A percentile compares a stretch with the other conserved stretches of the same genome.
phyloP scores from a whole-genome alignment of 805 yeast species.

The Wickerhamomyces bovis region DNA sequence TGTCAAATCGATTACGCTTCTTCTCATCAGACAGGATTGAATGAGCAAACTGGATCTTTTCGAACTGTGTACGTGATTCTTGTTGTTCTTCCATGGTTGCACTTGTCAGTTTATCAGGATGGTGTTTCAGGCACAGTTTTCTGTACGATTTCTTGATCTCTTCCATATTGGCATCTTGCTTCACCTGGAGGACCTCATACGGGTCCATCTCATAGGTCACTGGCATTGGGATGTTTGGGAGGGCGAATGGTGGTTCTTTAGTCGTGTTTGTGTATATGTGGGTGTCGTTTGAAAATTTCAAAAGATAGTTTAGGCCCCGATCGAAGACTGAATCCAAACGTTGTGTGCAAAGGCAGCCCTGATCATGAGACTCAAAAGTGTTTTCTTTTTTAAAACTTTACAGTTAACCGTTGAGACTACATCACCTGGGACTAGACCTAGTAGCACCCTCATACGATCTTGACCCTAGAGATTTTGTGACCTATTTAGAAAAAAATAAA shows the following conservation, averaged over 20 bases:
- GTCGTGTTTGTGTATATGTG: background rate
- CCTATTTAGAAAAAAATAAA: background rate
- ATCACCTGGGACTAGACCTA: too few species aligned
- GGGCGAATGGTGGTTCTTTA: background rate
- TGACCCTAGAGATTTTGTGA: background rate
- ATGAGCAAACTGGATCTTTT: slow-evolving; percentile 70
- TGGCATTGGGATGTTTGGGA: background rate
- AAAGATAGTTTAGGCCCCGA: too few species aligned
- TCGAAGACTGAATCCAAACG: too few species aligned
- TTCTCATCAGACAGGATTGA: slow-evolving; percentile 54
- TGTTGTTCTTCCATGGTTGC: slow-evolving; percentile 27
- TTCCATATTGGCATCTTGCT: slow-evolving; percentile 35
- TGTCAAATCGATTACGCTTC: slow-evolving; percentile 54
- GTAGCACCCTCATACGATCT: too few species aligned
- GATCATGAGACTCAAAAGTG: too few species aligned
- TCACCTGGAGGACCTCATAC: slow-evolving; percentile 45
- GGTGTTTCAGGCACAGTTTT: slow-evolving; percentile 53
- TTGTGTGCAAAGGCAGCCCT: too few species aligned
- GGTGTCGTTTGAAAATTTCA: background rate
- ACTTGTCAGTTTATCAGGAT: slow-evolving; percentile 62
- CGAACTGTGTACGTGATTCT: slow-evolving; percentile 41
- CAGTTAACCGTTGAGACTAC: too few species aligned
- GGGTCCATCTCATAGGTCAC: slow-evolving; percentile 45
- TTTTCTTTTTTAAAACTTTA: too few species aligned
- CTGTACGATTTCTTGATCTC: slow-evolving; percentile 66